These are phyloP conservation scores for Cryphonectria nitschkei DNA, from an alignment of 2,329 filamentous ascomycete genomes.

Conservation along the genomic window DNA sequence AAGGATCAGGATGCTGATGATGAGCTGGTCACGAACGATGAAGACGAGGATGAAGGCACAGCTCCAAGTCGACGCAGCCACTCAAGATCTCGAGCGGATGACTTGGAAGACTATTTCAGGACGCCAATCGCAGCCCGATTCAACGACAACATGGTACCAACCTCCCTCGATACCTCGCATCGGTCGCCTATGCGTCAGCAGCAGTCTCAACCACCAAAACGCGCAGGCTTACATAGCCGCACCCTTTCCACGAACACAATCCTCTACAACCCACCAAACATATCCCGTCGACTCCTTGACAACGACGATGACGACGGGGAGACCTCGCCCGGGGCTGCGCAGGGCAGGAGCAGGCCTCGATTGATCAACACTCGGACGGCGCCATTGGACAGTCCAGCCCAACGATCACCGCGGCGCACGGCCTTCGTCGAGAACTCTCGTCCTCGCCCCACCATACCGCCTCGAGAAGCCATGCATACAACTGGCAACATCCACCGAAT, in stretches of 20 bases:
- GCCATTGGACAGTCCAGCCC: constrained; percentile 43
- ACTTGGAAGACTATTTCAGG: constrained; percentile 59
- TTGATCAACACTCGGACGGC: constrained; percentile 45
- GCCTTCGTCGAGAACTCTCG: constrained; percentile 50
- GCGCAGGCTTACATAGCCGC: constrained; percentile 63
- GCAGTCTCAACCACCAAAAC: constrained; percentile 36
- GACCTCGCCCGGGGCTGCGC: constrained; percentile 42
- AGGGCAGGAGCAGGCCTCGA: constrained; percentile 38
- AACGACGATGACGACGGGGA: constrained; percentile 43
- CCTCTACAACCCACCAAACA: constrained; percentile 69
- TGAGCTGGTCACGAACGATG: constrained; percentile 82
- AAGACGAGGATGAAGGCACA: constrained; percentile 59
- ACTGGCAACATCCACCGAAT: constrained; percentile 53
- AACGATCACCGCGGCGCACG: constrained; percentile 53
- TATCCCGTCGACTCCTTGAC: constrained; percentile 17
- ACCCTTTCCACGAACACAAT: constrained; percentile 84
- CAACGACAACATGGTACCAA: constrained; percentile 36
- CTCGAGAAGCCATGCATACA: constrained; percentile 57
- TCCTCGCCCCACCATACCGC: constrained; percentile 60
- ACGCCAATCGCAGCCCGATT: constrained; percentile 52
- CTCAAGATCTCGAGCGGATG: constrained; percentile 33
- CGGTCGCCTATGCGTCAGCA: constrained; percentile 31
- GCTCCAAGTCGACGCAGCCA: constrained; percentile 32
- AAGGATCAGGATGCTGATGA: constrained; percentile 86
- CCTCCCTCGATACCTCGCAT: constrained; percentile 37